phyloP scores from a whole-genome alignment of 441 rosid species.

The Pelargonium myrrhifolium region DNA sequence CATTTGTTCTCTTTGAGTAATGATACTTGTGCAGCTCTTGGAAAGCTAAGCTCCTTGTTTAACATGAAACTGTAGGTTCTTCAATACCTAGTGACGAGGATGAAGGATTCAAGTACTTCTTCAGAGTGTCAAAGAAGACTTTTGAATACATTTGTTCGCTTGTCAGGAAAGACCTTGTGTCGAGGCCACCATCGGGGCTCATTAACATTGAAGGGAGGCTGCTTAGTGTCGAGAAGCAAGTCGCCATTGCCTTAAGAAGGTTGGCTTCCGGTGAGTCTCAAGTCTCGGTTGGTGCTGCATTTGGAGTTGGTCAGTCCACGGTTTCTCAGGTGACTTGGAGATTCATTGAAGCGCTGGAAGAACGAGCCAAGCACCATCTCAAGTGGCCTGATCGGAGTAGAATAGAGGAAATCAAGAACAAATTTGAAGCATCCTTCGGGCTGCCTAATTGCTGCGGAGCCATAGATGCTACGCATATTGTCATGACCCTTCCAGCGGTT shows the following conservation, averaged over 20 bases:
- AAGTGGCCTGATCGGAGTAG: constrained; percentile 68
- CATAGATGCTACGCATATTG: constrained; percentile 70
- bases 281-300: constrained; percentile 87
- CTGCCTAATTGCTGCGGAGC: constrained; percentile 90
- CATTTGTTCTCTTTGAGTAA: neutral
- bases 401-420: constrained; percentile 58
- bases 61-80: constrained; percentile 28
- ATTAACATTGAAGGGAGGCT: constrained; percentile 95
- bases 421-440: constrained; percentile 49
- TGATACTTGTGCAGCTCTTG: constrained; percentile 4
- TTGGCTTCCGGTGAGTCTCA: constrained; percentile 94
- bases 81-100: constrained; percentile 52
- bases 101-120: constrained; percentile 79
- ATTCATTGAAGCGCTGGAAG: constrained; percentile 87
- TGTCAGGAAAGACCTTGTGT: constrained; percentile 79
- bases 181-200: constrained; percentile 89
- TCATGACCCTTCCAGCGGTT: constrained; percentile 90
- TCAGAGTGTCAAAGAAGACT: constrained; percentile 71
- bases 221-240: constrained; percentile 91
- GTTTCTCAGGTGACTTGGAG: constrained; percentile 98
- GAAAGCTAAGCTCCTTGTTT: constrained; percentile 5
- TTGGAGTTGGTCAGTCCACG: constrained; percentile 90
- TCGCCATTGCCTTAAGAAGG: constrained; percentile 79
- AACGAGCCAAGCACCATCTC: constrained; percentile 76
- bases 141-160: constrained; percentile 80